Evolutionary conservation across 345 rosid species (phyloP).

Genomic region (Cardiospermum halicacabum): DNA sequence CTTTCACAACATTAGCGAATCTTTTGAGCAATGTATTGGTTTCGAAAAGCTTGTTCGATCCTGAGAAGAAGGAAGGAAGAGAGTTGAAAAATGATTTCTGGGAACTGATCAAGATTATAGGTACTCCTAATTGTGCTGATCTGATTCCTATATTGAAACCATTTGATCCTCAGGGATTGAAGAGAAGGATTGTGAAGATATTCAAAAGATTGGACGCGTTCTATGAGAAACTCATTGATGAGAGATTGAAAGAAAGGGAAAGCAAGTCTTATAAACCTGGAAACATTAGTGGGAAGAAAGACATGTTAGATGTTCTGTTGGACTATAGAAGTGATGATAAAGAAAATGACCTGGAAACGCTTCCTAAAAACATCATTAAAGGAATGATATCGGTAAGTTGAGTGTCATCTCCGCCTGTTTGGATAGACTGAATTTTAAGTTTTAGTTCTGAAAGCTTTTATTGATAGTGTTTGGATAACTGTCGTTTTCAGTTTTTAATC

Average conservation of each 20-base stretch:
- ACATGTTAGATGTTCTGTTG: constrained; percentile 19
- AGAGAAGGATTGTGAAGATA: not conserved
- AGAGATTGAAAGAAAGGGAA: constrained; percentile 16
- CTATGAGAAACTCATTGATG: constrained; percentile 14
- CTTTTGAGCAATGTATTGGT: constrained; percentile 13
- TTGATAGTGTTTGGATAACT: no score
- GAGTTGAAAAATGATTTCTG: constrained; percentile 12
- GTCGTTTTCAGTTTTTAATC: no score
- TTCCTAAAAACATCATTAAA: constrained; percentile 11
- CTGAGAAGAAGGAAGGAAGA: constrained; percentile 10
- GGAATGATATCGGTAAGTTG: constrained; percentile 22
- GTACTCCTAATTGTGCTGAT: constrained; percentile 18
- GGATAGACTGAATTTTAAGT: no score
- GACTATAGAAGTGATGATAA: constrained; percentile 9
- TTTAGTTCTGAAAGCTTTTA: no score
- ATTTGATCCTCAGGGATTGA: constrained; percentile 14
- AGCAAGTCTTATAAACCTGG: not conserved
- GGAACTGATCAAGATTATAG: constrained; percentile 12
- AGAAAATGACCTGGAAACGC: not conserved
- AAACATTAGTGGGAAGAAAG: not conserved
- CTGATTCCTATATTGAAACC: constrained; percentile 17
- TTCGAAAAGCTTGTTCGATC: constrained; percentile 16
- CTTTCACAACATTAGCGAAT: constrained; percentile 16
- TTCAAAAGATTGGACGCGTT: constrained; percentile 14
- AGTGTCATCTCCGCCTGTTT: no score